phyloP scores from a whole-genome alignment of 345 rosid species.

The Ceriops zippeliana region DNA sequence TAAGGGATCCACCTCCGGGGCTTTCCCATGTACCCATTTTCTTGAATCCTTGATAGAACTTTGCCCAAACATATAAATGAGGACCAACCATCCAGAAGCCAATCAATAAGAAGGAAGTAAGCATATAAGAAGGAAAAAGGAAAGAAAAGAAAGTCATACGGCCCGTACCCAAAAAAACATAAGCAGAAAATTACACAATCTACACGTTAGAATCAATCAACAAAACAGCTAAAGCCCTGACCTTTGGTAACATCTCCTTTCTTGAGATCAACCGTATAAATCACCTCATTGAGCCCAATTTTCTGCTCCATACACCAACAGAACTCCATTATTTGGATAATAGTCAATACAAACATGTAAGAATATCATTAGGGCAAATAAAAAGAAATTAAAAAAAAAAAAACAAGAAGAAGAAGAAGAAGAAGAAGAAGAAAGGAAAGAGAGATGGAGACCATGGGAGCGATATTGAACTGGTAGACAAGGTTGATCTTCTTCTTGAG shows the following conservation, averaged over 20 bases:
- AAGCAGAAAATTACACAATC: too few species aligned
- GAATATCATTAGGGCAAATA: background rate
- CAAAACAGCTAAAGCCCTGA: slow-evolving; percentile 20
- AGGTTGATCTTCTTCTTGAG: slow-evolving; percentile 68
- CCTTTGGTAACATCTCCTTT: slow-evolving; percentile 88
- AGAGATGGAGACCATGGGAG: slow-evolving; percentile 57
- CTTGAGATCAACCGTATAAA: slow-evolving; percentile 77
- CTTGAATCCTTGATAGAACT: too few species aligned
- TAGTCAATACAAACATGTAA: background rate
- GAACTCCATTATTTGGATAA: background rate
- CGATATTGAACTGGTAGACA: slow-evolving; percentile 84
- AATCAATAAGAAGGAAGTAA: too few species aligned
- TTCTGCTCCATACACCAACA: slow-evolving; percentile 37
- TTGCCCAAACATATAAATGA: too few species aligned
- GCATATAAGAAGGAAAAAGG: too few species aligned
- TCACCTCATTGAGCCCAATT: slow-evolving; percentile 84
- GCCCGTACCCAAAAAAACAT: too few species aligned
- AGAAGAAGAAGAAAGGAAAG: background rate
- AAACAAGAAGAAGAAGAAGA: background rate
- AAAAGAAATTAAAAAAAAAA: too few species aligned
- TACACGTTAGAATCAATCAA: background rate
- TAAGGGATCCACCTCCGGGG: too few species aligned
- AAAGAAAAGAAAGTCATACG: too few species aligned
- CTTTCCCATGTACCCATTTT: too few species aligned
- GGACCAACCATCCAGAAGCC: too few species aligned